Evolutionary conservation across 2,329 filamentous ascomycete genomes (phyloP).

Genomic region (Diaporthe sp.): DNA sequence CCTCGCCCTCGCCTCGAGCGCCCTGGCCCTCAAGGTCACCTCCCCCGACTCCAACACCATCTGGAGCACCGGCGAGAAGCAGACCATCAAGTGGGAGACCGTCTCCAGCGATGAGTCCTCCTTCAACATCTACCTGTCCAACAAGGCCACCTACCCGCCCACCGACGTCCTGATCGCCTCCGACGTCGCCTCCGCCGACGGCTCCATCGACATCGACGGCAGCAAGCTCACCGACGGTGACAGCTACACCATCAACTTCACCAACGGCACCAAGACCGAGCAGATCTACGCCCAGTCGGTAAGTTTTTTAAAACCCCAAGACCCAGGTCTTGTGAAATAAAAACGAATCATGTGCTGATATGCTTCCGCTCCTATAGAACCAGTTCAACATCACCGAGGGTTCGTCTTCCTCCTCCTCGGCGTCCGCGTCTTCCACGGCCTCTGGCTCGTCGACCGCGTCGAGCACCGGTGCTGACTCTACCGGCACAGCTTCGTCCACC

Average conservation of each 20-base stretch:
- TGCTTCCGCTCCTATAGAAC: slow-evolving; percentile 21
- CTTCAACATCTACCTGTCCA: slow-evolving; percentile 40
- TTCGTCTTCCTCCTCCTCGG: slow-evolving; percentile 33
- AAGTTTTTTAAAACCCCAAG: background rate
- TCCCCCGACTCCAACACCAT: slow-evolving; percentile 34
- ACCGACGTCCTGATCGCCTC: slow-evolving; percentile 37
- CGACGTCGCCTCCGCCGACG: slow-evolving; percentile 31
- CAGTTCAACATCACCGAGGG: slow-evolving; percentile 37
- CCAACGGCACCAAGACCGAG: slow-evolving; percentile 39
- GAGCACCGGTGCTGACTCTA: slow-evolving; percentile 4
- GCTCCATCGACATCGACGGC: slow-evolving; percentile 35
- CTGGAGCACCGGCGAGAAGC: slow-evolving; percentile 37
- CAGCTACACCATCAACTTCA: slow-evolving; percentile 39
- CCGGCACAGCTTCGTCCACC: slow-evolving; percentile 25
- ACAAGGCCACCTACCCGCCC: slow-evolving; percentile 38
- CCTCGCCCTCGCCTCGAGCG: slow-evolving; percentile 38
- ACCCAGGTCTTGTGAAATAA: background rate
- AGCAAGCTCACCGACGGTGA: slow-evolving; percentile 38
- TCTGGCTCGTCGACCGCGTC: slow-evolving; percentile 18
- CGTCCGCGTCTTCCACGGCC: slow-evolving; percentile 22
- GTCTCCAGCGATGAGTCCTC: slow-evolving; percentile 33
- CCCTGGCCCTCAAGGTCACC: slow-evolving; percentile 38
- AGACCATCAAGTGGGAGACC: slow-evolving; percentile 38
- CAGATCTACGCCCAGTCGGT: slow-evolving; percentile 41
- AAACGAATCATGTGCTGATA: background rate